Percentiles rank a stretch among this genome's conserved stretches.
Evolutionary conservation across 208 protist species (phyloP).

Genomic region (Trypanosoma conorhini): DNA sequence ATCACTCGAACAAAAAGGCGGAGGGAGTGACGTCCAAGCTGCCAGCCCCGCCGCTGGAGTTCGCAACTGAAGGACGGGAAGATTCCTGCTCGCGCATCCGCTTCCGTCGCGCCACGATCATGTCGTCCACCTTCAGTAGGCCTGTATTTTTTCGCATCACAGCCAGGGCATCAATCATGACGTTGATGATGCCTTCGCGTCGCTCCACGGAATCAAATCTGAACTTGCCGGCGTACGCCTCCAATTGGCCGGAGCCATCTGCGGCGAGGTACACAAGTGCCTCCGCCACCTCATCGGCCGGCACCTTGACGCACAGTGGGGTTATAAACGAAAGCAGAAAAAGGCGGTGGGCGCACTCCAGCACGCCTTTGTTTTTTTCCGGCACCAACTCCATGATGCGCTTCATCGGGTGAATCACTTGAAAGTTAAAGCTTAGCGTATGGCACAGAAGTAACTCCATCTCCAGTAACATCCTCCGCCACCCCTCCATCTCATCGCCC

Average conservation of each 20-base stretch:
- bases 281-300: conserved; percentile 42
- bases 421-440: conserved; percentile 78
- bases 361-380: conserved; percentile 27
- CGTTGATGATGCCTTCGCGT: conserved; percentile 58
- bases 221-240: conserved; percentile 25
- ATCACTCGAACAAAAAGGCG: conserved; percentile 15
- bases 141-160: conserved; percentile 71
- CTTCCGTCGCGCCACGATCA: conserved; percentile 60
- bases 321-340: conserved; percentile 76
- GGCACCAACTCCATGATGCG: conserved; percentile 46
- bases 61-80: conserved; percentile 16
- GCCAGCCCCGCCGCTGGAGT: conserved; percentile 22
- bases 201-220: conserved; percentile 32
- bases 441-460: conserved; percentile 79
- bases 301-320: conserved; percentile 56
- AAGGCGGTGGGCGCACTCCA: conserved; percentile 50
- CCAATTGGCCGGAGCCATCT: conserved; percentile 31
- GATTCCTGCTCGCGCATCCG: conserved; percentile 35
- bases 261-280: conserved; percentile 56
- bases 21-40: conserved; percentile 28
- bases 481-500: conserved; percentile 40
- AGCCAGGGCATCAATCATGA: conserved; percentile 78
- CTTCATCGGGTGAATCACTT: conserved; percentile 58
- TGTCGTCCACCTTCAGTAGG: conserved; percentile 60
- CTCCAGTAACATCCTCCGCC: conserved; percentile 66